Base-by-base conservation (phyloP, 352 stramenopile genomes). In the Globisporangium apiculatum region DNA sequence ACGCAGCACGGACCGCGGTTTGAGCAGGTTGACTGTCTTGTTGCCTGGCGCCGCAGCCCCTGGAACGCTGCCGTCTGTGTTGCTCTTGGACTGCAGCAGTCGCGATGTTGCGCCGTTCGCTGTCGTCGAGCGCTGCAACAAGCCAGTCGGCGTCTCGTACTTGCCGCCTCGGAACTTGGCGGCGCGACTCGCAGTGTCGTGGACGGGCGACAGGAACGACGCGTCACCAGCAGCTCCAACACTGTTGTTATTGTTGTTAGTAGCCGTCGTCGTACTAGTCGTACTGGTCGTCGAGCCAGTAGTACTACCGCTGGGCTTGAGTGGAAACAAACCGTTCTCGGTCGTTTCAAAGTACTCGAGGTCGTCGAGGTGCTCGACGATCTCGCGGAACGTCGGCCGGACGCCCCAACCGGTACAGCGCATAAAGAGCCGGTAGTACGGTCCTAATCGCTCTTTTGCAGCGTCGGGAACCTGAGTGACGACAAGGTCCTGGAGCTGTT, bases 21-120 rank as follows among this genome's bases (percentile, higher is more conserved):
- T 89, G 45, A 94, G 69, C 72, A 83, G 89, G 64, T 94, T 90
- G 9, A 91, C 79, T 8, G 79, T 75, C 64, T 90, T 89, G 58
- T 66, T 73, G 24, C 42, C 31, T 10, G 5, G 5, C 17, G 10
- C 49, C 18, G 40, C 40, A 8, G 40, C 40, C 40, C 11, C 40
- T 12, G 7, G 40, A 18, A 51, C 58, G 40, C 41, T 65, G 9
- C 51, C 66, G n/a, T 78, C 74, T 35, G 56, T 76, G n/a, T 61
- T 61, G 57, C 54, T 82, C 66, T 83, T 85, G n/a, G 66, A 75
- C 40, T 66, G 63, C 37, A 84, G 68, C 52, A 87, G 51, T 2
- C 67, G 69, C 46, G 62, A 31, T 31, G 24, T 66, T 49, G 65
- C 75, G 48, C 67, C 64, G 38, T 49, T 67, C 5, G 64, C 58